Conservation (phyloP, 176 grass and related monocot species). For the Phoenix dactylifera region DNA sequence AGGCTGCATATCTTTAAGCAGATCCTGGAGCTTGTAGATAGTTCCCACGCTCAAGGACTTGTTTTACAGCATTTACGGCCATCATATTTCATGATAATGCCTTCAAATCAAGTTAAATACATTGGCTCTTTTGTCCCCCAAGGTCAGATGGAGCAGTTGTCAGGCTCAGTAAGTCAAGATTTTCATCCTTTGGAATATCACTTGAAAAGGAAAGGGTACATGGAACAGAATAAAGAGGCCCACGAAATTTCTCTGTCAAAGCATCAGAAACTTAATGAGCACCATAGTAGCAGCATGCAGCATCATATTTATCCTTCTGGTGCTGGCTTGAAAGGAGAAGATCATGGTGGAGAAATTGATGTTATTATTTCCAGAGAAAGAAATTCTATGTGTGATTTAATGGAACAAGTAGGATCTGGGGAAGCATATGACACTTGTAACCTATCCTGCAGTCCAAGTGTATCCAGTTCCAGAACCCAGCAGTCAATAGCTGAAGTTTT, state of each 20-base stretch:
- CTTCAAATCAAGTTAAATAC: slow-evolving; percentile 14
- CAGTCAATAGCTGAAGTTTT: slow-evolving; percentile 31
- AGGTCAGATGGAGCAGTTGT: not conserved
- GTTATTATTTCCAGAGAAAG: slow-evolving; percentile 18
- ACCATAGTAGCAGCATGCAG: slow-evolving; percentile 20
- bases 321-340: slow-evolving; percentile 27
- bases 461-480: slow-evolving; percentile 26
- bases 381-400: slow-evolving; percentile 30
- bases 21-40: slow-evolving; percentile 7
- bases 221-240: slow-evolving; percentile 35
- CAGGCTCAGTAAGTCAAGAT: not conserved
- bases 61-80: slow-evolving; percentile 11
- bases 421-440: slow-evolving; percentile 19
- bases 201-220: slow-evolving; percentile 23
- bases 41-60: slow-evolving; percentile 9
- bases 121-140: not conserved
- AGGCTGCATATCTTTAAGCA: slow-evolving; percentile 14
- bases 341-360: slow-evolving; percentile 28
- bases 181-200: not conserved
- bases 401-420: slow-evolving; percentile 17
- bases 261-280: slow-evolving; percentile 52
- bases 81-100: slow-evolving; percentile 12
- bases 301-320: slow-evolving; percentile 16
- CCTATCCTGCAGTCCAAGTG: slow-evolving; percentile 8
- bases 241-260: slow-evolving; percentile 34